Evolutionary conservation across 306 rosid genomes (phyloP).

Genomic region (Glycine latifolia): DNA sequence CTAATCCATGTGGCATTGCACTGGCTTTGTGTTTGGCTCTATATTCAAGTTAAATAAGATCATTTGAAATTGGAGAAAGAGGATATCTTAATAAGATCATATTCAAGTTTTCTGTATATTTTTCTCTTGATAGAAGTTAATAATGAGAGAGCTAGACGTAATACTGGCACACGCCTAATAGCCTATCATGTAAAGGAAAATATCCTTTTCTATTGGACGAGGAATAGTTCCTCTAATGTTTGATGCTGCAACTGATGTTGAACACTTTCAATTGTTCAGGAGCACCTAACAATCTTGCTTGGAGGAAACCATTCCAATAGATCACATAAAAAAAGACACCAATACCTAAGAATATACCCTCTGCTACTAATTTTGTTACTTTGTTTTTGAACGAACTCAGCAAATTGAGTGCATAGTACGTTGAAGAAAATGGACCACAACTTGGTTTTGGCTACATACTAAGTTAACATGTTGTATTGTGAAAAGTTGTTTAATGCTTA

Average conservation of each 20-base stretch:
- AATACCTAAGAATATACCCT: too few relatives aligned
- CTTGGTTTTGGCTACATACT: too few relatives aligned
- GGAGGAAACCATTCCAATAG: not conserved
- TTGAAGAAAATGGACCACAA: not conserved
- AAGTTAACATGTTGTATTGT: not conserved
- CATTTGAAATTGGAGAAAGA: slow-evolving; percentile 35
- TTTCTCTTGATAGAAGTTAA: not conserved
- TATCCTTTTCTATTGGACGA: not conserved
- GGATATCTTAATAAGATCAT: not conserved
- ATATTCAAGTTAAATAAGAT: not conserved
- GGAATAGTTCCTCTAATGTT: not conserved
- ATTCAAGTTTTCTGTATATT: not conserved
- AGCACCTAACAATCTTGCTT: not conserved
- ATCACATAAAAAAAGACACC: not conserved
- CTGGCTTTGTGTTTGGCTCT: slow-evolving; percentile 39
- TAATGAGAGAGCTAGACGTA: not conserved
- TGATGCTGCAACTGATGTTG: not conserved
- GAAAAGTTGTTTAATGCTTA: not conserved
- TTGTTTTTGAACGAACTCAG: not conserved
- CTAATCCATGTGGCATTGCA: slow-evolving; percentile 25
- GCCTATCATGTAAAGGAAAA: not conserved
- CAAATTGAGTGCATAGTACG: not conserved
- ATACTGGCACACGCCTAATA: not conserved
- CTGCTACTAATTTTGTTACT: not conserved
- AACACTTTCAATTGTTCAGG: slow-evolving; percentile 13